These are phyloP conservation scores for Calocybe gangraenosa DNA, from an alignment of 768 basidiomycete species.

Conservation along the genomic window DNA sequence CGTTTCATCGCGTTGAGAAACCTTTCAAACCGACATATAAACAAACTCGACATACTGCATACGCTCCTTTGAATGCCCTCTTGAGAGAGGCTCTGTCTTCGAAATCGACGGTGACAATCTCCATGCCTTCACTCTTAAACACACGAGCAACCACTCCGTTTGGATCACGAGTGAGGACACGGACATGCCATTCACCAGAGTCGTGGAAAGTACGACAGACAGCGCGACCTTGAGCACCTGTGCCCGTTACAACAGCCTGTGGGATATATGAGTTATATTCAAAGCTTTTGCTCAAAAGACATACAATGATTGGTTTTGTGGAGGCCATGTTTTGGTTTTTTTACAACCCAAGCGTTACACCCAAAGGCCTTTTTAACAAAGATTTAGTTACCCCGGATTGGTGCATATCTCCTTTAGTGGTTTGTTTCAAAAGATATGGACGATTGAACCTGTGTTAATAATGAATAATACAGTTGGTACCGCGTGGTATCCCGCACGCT, in stretches of 20 bases:
- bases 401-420: too few relatives aligned
- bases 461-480: too few relatives aligned
- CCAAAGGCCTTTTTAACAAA: too few relatives aligned
- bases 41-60: constrained; percentile 1
- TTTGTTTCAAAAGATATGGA: too few relatives aligned
- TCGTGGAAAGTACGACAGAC: constrained; percentile 12
- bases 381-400: too few relatives aligned
- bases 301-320: constrained; percentile 8
- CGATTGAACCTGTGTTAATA: too few relatives aligned
- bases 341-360: too few relatives aligned
- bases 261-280: neutral
- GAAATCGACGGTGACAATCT: constrained; percentile 10
- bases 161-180: constrained; percentile 13
- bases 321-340: too few relatives aligned
- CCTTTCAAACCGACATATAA: neutral
- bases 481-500: too few relatives aligned
- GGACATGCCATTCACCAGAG: constrained; percentile 14
- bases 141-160: constrained; percentile 2
- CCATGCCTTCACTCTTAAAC: constrained; percentile 9
- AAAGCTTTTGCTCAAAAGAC: neutral
- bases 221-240: constrained; percentile 12
- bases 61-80: constrained; percentile 11
- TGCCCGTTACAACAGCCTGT: constrained; percentile 14
- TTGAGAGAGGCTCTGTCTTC: constrained; percentile 10
- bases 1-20: neutral